Base-by-base conservation (phyloP, 2,329 filamentous ascomycete genomes). In the Cordyceps pruinosa region DNA sequence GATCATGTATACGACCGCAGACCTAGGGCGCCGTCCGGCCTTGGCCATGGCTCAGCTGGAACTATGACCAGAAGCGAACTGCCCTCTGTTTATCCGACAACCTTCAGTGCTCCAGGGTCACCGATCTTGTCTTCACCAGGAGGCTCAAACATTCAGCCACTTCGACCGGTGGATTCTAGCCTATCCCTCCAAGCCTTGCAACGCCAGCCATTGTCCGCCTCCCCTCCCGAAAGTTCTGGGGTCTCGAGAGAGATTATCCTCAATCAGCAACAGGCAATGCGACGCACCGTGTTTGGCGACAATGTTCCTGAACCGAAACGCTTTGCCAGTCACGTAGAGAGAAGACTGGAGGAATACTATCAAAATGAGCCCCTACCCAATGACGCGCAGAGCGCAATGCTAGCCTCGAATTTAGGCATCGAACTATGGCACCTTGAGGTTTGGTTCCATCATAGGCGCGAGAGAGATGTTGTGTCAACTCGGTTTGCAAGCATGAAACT, bases 401-500 rank as follows among this genome's bases (percentile, higher is more conserved):
- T 82, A 42, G 79, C 80, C 10, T 82, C 80, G 0, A 82, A 77
- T 41, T 66, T 82, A 2, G 77, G 77, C 15, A 75, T 81, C 25
- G 78, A 82, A 56, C 72, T 74, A 3, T 68, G 71, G 48, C 77
- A 82, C 60, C 72, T 83, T 28, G 73, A 80, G 57, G 73, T 79
- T 55, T 83, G 80, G 80, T 82, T 82, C 63, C 74, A 79, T 59
- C 77, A 81, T 58, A 76, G 79, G 21, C 73, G 78, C 30, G 74
- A 81, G 50, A 74, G 74, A 49, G 77, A 81, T 59, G 67, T 72
- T 19, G 73, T 78, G 32, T 70, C 70, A 2, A 70, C 72, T 59
- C 75, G 74, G 48, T 68, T 81, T 6, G 76, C 77, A 35, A 73
- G 68, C 37, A 70, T 81, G 23, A 72, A 68, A 44, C 69, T 76